Evolutionary conservation across 202 grass and related monocot genomes (phyloP), one percentile per base, ranked within the genome.

Genomic region (Bolboschoenoplectus hybrid): DNA sequence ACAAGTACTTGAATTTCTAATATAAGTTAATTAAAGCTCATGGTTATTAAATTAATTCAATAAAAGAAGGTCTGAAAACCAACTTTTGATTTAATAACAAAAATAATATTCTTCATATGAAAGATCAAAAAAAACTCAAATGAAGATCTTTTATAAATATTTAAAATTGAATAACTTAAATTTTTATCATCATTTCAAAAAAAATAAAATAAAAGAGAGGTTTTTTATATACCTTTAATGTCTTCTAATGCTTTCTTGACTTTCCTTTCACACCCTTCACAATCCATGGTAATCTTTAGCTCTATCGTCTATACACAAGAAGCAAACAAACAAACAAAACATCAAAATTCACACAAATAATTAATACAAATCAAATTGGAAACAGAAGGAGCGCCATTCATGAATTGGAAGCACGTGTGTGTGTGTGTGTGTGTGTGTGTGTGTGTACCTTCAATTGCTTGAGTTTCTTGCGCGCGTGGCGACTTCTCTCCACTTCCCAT

Each of bases 241-340:
- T 34, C 69, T 86, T 87, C 85, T 70, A 94, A 63, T 19, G 88
- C 79, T 82, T 89, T 94, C 83, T 82, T 92, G 62, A 94, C 88
- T 88, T 94, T 94, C 45, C 86, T 89, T 82, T 95, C 93, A 50
- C 93, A 95, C 12, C 93, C 93, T 71, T 95, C 87, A 14, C 93
- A 95, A 72, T 95, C 93, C 93, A 95, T 95, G 71, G 77, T 86
- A 87, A 95, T 83, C 87, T 95, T 95, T 38, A 95, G 87, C 89
- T 92, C 93, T 84, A 92, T 88, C 7, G 93, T 92, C 89, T 92
- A 26, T 26, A 26, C 26, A 89, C 36, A 86, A 6, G 56, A 66
- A 56, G 5, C 10, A 83, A 47, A 83, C 9, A 66, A 17, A 26
- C 26, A 26, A 0, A 26, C 26, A 53, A 67, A 10, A 63, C 2